Base-by-base conservation (phyloP, 805 yeast genomes). In the Ogataea dorogensis region DNA sequence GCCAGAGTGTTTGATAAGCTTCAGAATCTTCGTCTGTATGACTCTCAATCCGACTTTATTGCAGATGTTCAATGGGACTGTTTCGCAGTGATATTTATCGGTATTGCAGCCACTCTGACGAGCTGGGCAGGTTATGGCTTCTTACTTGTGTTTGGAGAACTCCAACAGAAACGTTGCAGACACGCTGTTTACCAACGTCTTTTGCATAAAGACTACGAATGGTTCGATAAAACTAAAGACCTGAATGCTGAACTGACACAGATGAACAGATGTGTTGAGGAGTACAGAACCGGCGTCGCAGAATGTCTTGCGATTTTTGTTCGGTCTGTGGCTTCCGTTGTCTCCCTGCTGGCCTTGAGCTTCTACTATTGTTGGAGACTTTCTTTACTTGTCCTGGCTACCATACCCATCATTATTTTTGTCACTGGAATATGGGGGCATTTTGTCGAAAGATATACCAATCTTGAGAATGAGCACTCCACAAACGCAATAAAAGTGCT, bases 291-390 rank as follows among this genome's bases (percentile, higher is more conserved):
- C 0, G 85, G 88, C 1, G 66, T 76, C 4, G 76, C 91, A 3
- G 89, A 83, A 51, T 74, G 80, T 3, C 53, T 79, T 12, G 87
- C 84, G 0, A 48, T 79, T 14, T 51, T 80, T 1, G 52, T 76
- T 9, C 79, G 79, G 45, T 70, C 77, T 7, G 25, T 68, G 1
- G 73, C 77, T 0, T 70, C 87, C 0, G 62, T 77, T 0, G 35
- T 75, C 4, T 75, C 82, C 0, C 59, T 82, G 8, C 53, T 81
- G 2, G 69, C 75, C 1, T 75, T 84, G 0, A 79, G 96, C 1
- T 73, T 93, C 54, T 71, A 73, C 42, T 80, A 78, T 42, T 85
- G 95, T 3, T 91, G 97, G 97, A 71, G 85, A 3, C 67, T 93
- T 8, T 85, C 97, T 0, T 60, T 93, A 17, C 73, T 93, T 2